Evolutionary conservation across 192 early-diverging fungal genomes (phyloP).

Genomic region (Backusella liffmaniae): DNA sequence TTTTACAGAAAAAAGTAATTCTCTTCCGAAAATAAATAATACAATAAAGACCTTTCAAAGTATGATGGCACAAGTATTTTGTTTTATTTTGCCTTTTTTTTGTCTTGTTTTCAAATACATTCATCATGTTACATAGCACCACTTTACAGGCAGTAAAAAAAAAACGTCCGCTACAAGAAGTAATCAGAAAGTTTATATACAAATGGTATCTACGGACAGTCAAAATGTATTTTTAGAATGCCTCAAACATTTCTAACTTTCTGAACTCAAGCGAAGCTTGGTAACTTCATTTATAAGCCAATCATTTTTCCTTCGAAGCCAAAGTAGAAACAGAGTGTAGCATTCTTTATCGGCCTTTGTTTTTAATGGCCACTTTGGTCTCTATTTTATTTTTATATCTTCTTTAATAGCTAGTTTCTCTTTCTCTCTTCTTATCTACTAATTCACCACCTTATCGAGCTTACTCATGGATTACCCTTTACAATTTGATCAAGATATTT

Average conservation of each 20-base stretch:
- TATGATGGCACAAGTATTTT: not conserved
- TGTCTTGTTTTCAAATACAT: not conserved
- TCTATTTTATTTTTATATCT: not conserved
- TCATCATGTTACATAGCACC: not conserved
- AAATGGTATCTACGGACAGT: not conserved
- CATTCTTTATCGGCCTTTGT: not conserved
- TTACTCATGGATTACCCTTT: not conserved
- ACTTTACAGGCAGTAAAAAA: not conserved
- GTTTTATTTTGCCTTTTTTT: not conserved
- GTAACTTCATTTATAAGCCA: not conserved
- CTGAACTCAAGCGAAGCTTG: not conserved
- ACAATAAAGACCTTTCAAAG: not conserved
- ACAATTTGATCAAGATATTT: not conserved
- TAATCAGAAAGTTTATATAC: not conserved
- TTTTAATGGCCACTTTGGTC: not conserved
- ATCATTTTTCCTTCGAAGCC: not conserved
- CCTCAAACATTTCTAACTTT: not conserved
- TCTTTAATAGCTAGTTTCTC: not conserved
- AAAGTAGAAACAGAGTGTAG: not conserved
- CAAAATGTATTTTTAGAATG: slow-evolving; percentile 1
- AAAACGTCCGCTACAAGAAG: not conserved
- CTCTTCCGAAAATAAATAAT: not conserved
- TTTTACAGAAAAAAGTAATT: not conserved
- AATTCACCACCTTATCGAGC: not conserved
- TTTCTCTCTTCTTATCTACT: not conserved